These are phyloP conservation scores for Scheffersomyces stipitis DNA, from an alignment of 805 yeast genomes.

Conservation along the genomic window DNA sequence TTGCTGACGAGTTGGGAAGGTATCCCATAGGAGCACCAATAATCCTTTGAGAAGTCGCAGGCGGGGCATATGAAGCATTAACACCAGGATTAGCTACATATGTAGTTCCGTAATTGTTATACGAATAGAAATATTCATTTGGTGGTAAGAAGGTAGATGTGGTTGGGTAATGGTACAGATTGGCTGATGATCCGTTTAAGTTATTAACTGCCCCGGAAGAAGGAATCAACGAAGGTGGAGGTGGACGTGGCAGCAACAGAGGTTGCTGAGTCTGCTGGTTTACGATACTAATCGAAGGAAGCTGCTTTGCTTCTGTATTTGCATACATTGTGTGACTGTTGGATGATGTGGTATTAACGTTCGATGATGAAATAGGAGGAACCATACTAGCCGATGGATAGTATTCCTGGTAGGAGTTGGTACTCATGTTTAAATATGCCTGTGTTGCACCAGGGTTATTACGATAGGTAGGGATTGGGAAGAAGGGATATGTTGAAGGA, in stretches of 20 bases:
- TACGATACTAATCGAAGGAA: constrained; percentile 7
- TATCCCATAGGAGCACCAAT: constrained; percentile 2
- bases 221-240: not conserved
- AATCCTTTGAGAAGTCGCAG: constrained; percentile 2
- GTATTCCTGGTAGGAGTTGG: not conserved
- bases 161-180: not conserved
- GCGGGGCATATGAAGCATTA: not conserved
- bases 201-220: not conserved
- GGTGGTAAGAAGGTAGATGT: constrained; percentile 6
- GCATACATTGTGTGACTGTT: constrained; percentile 1
- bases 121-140: constrained; percentile 8
- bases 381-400: not conserved
- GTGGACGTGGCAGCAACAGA: not conserved
- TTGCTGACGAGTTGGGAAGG: not conserved
- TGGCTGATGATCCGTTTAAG: too few species aligned
- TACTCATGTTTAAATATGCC: too few species aligned
- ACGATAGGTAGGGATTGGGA: too few species aligned
- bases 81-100: constrained; percentile 4
- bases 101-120: too few species aligned
- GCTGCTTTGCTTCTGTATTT: constrained; percentile 6
- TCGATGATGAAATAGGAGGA: not conserved
- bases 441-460: too few species aligned
- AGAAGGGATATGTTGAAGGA: too few species aligned
- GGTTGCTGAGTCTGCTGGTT: constrained; percentile 1
- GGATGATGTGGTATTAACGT: not conserved